Conservation (phyloP, 257 asterid genomes). For the Paraleonurus japonicus region DNA sequence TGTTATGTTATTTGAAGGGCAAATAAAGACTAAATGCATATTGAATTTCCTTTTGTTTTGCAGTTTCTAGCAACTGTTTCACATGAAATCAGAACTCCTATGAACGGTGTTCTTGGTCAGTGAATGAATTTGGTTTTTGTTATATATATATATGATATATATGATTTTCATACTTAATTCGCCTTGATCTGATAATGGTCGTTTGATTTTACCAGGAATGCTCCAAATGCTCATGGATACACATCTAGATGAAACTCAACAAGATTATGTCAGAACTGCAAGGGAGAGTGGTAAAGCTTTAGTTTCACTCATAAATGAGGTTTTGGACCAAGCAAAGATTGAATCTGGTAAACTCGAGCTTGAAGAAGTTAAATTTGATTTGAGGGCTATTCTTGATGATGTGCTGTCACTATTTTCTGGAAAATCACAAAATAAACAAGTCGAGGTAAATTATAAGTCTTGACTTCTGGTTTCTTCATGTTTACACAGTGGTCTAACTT, state of each 20-base stretch:
- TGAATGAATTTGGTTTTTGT: conserved; percentile 6
- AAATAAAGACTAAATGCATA: conserved; percentile 17
- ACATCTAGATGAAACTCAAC: conserved; percentile 86
- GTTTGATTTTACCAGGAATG: conserved; percentile 61
- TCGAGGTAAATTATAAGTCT: conserved; percentile 60
- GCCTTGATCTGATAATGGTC: not conserved
- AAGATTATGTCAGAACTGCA: conserved; percentile 92
- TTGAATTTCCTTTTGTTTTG: conserved; percentile 30
- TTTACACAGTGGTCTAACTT: conserved; percentile 14
- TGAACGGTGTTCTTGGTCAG: conserved; percentile 98
- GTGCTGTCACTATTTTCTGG: conserved; percentile 70
- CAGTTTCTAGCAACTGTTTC: conserved; percentile 99
- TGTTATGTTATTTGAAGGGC: not conserved
- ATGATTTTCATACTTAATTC: not conserved
- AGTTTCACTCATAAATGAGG: conserved; percentile 95
- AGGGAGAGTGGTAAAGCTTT: conserved; percentile 98
- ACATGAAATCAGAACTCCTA: conserved; percentile 99
- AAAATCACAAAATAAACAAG: conserved; percentile 80
- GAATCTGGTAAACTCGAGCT: conserved; percentile 99
- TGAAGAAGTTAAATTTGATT: conserved; percentile 52
- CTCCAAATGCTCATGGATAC: conserved; percentile 98
- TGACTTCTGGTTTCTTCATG: conserved; percentile 3
- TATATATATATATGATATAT: too few relatives aligned
- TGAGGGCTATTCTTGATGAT: conserved; percentile 43
- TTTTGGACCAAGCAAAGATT: conserved; percentile 95